Percentiles rank a stretch among this genome's conserved stretches.
These are phyloP conservation scores for Pythium sp. DNA, from an alignment of 352 stramenopile species.

Conservation along the genomic window DNA sequence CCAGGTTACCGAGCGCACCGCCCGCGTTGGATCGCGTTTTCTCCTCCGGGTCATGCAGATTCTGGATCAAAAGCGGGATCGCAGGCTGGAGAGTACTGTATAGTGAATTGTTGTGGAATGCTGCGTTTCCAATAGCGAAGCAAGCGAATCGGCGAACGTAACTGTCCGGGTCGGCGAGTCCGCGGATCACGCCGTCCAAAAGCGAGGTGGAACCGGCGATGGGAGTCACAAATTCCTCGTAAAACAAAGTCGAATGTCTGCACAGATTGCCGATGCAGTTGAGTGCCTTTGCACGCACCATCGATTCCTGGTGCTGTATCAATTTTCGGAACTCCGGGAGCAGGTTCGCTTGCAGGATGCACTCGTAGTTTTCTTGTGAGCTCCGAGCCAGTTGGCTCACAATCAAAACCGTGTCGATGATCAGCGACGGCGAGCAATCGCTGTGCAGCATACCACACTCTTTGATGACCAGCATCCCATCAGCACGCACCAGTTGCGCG, in stretches of 20 bases:
- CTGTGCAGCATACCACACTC: slow-evolving; percentile 53
- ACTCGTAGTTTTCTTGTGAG: slow-evolving; percentile 71
- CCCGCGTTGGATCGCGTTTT: slow-evolving; percentile 92
- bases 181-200: slow-evolving; percentile 55
- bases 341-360: slow-evolving; percentile 52
- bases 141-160: slow-evolving; percentile 90
- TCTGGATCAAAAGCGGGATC: slow-evolving; percentile 65
- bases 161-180: slow-evolving; percentile 63
- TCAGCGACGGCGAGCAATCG: slow-evolving; percentile 50
- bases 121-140: slow-evolving; percentile 94
- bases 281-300: slow-evolving; percentile 84
- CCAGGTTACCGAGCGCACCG: slow-evolving; percentile 90
- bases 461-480: slow-evolving; percentile 70
- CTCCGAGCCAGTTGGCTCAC: slow-evolving; percentile 83
- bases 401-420: slow-evolving; percentile 83
- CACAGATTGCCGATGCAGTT: slow-evolving; percentile 94
- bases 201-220: slow-evolving; percentile 29
- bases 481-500: slow-evolving; percentile 64
- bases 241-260: slow-evolving; percentile 89
- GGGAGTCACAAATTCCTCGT: slow-evolving; percentile 49
- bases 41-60: slow-evolving; percentile 76
- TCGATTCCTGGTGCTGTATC: slow-evolving; percentile 57
- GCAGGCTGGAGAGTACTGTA: slow-evolving; percentile 66
- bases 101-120: slow-evolving; percentile 84
- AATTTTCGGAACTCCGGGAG: slow-evolving; percentile 56